phyloP scores from a whole-genome alignment of 2,329 filamentous ascomycete species.

The Penicillium palitans region DNA sequence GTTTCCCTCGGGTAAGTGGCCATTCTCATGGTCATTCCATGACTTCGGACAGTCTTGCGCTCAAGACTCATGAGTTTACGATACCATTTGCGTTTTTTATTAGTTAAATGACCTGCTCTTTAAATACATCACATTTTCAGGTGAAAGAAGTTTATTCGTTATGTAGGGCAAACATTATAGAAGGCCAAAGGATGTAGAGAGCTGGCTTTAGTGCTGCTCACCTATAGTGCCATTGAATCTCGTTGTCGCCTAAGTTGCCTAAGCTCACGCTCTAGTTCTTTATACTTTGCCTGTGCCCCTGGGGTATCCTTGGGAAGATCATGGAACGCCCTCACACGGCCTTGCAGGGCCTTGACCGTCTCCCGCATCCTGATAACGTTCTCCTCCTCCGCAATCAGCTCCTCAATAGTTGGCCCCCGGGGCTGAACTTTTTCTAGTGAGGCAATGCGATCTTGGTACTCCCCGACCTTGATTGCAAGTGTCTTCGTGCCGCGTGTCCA shows the following conservation, averaged over 20 bases:
- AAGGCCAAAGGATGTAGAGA: neutral
- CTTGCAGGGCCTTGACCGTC: constrained; percentile 65
- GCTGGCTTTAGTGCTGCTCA: constrained; percentile 35
- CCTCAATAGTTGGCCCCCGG: constrained; percentile 44
- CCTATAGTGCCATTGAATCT: constrained; percentile 72
- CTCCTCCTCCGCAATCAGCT: constrained; percentile 60
- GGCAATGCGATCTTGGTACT: constrained; percentile 60
- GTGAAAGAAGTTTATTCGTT: neutral
- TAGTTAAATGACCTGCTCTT: neutral
- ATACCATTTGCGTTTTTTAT: constrained; percentile 26
- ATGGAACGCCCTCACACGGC: constrained; percentile 66
- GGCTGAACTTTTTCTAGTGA: constrained; percentile 38
- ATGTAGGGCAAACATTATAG: neutral
- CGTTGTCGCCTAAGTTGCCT: constrained; percentile 61
- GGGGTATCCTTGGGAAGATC: constrained; percentile 71
- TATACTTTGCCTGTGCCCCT: constrained; percentile 69
- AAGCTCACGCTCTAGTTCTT: constrained; percentile 65
- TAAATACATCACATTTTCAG: neutral
- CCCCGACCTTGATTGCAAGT: constrained; percentile 65
- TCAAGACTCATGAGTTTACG: constrained; percentile 28
- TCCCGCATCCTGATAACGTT: constrained; percentile 59
- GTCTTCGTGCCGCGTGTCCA: constrained; percentile 69
- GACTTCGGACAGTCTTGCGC: constrained; percentile 9
- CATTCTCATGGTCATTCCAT: constrained; percentile 1
- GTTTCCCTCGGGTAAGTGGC: neutral